Evolutionary conservation across 805 yeast genomes (phyloP).

Genomic region (Jamesozyma gamospora): DNA sequence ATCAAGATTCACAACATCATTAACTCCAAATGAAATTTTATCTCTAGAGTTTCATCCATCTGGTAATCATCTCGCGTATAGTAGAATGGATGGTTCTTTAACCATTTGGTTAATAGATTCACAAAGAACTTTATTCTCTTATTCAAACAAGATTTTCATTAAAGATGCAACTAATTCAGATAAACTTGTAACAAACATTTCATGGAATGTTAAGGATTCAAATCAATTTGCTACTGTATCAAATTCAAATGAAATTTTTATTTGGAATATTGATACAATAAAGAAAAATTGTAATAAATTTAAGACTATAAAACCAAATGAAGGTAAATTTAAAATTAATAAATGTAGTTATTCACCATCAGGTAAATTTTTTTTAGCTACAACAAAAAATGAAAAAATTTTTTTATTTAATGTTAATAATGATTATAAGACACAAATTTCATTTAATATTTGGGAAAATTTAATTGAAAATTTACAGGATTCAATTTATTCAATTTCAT

Average conservation of each 20-base stretch:
- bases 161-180: constrained; percentile 15
- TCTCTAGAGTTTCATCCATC: constrained; percentile 22
- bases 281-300: constrained; percentile 9
- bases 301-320: constrained; percentile 8
- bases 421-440: constrained; percentile 22
- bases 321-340: constrained; percentile 10
- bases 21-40: constrained; percentile 14
- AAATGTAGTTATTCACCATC: constrained; percentile 34
- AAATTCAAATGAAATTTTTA: constrained; percentile 12
- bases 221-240: constrained; percentile 19
- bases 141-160: constrained; percentile 8
- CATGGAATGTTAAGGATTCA: constrained; percentile 20
- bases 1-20: constrained; percentile 15
- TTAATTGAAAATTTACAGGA: constrained; percentile 12
- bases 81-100: constrained; percentile 26
- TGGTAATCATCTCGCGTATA: constrained; percentile 21
- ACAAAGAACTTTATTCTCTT: constrained; percentile 4
- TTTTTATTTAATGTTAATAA: constrained; percentile 28
- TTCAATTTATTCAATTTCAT: constrained; percentile 22
- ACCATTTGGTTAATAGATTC: constrained; percentile 15
- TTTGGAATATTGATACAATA: constrained; percentile 18
- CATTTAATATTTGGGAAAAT: constrained; percentile 2
- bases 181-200: constrained; percentile 12
- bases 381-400: constrained; percentile 33
- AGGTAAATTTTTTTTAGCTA: constrained; percentile 38